Conservation (phyloP, 2,329 filamentous ascomycete genomes). For the Pleurostoma richardsiae region DNA sequence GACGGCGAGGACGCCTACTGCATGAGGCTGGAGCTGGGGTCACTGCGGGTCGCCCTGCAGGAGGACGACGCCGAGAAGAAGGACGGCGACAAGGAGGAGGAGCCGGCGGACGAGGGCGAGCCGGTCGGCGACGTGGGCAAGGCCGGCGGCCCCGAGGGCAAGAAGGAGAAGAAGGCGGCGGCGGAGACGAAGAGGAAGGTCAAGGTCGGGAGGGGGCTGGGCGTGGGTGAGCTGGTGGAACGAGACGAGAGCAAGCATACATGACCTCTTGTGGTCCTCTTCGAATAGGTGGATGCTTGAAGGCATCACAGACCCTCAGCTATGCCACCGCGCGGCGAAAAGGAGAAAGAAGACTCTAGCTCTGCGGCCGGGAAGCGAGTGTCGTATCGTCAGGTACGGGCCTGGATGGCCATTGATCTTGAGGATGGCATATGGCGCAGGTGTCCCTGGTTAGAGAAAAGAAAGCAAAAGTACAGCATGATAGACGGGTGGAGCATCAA, state of each 20-base stretch:
- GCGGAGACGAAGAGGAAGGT: constrained; percentile 64
- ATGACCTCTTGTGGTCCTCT: constrained; percentile 6
- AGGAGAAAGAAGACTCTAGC: no score
- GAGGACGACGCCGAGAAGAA: constrained; percentile 23
- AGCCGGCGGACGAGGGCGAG: constrained; percentile 66
- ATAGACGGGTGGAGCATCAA: no score
- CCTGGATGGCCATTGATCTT: no score
- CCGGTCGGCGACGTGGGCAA: constrained; percentile 61
- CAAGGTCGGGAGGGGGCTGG: constrained; percentile 74
- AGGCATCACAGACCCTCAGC: no score
- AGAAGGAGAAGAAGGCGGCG: constrained; percentile 27
- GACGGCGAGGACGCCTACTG: constrained; percentile 94
- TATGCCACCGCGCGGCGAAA: no score
- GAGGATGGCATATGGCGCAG: no score
- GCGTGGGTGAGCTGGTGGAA: constrained; percentile 75
- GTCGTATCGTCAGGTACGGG: no score
- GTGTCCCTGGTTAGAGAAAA: no score
- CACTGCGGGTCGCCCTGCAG: constrained; percentile 45
- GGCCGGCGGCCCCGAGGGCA: constrained; percentile 12
- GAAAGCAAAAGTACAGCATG: no score
- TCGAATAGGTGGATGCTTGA: no score
- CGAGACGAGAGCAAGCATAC: constrained; percentile 55
- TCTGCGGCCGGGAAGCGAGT: no score
- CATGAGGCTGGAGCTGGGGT: constrained; percentile 82
- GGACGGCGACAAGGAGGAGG: constrained; percentile 57